These are phyloP conservation scores for Helicosporidium sp. DNA, from an alignment of 139 green algal species.

Conservation along the genomic window DNA sequence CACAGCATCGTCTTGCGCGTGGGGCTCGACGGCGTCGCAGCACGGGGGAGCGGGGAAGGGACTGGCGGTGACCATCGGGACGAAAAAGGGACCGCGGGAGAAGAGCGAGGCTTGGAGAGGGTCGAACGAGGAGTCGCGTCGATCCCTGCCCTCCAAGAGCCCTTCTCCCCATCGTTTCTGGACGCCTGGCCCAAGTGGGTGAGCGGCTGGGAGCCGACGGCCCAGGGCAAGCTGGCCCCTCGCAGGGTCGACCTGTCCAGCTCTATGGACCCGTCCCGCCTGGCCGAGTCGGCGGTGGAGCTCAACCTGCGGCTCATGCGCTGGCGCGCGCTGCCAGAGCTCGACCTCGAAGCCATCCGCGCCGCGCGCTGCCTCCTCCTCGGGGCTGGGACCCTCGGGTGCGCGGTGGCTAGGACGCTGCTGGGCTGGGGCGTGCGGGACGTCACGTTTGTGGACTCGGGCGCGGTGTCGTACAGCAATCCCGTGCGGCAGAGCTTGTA, in stretches of 20 bases:
- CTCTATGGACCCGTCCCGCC: constrained; percentile 44
- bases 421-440: constrained; percentile 73
- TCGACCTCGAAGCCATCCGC: constrained; percentile 48
- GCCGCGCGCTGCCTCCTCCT: constrained; percentile 65
- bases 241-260: constrained; percentile 32
- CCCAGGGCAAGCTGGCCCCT: constrained; percentile 31
- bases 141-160: too few species aligned
- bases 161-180: too few species aligned
- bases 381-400: constrained; percentile 75
- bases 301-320: constrained; percentile 94
- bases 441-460: constrained; percentile 75
- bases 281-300: constrained; percentile 50
- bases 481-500: constrained; percentile 81
- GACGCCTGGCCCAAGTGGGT: constrained; percentile 4
- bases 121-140: too few species aligned
- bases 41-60: too few species aligned
- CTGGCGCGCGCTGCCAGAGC: constrained; percentile 63
- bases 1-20: too few species aligned
- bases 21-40: too few species aligned
- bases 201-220: constrained; percentile 60
- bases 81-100: too few species aligned
- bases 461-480: constrained; percentile 66
- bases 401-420: constrained; percentile 70
- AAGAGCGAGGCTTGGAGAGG: constrained; percentile 9
- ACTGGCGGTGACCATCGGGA: too few species aligned